A percentile compares a stretch with the other conserved stretches of the same genome.
These are phyloP conservation scores for Flaveria trinervia DNA, from an alignment of 129 eudicot species.

Conservation along the genomic window DNA sequence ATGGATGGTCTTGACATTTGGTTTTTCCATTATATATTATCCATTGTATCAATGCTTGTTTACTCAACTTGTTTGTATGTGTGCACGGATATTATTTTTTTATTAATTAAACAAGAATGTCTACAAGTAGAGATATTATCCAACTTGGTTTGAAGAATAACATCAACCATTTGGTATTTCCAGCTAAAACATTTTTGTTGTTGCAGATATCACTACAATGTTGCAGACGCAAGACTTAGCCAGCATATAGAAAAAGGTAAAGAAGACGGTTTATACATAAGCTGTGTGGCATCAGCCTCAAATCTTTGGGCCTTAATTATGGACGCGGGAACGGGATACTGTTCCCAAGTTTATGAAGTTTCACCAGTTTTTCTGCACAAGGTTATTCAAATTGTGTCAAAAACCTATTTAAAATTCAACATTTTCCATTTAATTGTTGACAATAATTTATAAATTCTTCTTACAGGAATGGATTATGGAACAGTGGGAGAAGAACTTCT, in stretches of 20 bases:
- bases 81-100: background rate
- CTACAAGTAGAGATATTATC: background rate
- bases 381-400: constrained; percentile 40
- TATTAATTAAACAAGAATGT: background rate
- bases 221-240: constrained; percentile 80
- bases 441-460: background rate
- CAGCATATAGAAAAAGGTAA: constrained; percentile 96
- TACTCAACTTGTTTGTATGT: background rate
- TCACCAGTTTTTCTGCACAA: constrained; percentile 87
- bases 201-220: constrained; percentile 92
- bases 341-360: constrained; percentile 84
- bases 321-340: constrained; percentile 96
- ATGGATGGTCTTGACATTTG: background rate
- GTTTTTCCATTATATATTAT: background rate
- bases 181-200: background rate
- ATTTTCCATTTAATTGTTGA: background rate
- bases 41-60: background rate
- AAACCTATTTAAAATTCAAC: background rate
- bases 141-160: constrained; percentile 3
- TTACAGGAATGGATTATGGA: constrained; percentile 99
- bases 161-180: background rate
- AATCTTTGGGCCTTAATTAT: constrained; percentile 98
- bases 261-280: constrained; percentile 85
- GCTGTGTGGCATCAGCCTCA: constrained; percentile 91
- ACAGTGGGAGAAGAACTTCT: constrained; percentile 98